Evolutionary conservation across 2,329 filamentous ascomycete species (phyloP).

Genomic region (Lizonia empirigonia): DNA sequence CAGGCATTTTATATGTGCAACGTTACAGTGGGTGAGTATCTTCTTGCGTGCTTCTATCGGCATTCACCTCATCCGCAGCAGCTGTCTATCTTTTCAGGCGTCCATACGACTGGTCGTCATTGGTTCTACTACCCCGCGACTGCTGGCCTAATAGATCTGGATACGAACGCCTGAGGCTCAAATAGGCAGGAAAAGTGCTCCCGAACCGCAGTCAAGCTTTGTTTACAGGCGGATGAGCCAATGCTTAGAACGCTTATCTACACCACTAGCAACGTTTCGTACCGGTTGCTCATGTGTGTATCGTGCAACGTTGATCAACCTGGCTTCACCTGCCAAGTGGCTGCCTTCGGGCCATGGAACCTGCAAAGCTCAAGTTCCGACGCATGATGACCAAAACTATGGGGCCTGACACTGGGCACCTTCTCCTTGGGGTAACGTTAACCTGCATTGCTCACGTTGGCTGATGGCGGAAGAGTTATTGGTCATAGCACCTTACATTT

Average conservation of each 20-base stretch:
- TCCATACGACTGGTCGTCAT: neutral
- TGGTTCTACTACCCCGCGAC: neutral
- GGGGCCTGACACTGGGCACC: neutral
- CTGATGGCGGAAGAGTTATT: neutral
- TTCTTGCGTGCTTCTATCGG: neutral
- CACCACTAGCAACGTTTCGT: neutral
- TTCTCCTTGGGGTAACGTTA: neutral
- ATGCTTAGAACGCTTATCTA: neutral
- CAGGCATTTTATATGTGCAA: neutral
- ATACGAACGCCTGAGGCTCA: neutral
- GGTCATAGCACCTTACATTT: neutral
- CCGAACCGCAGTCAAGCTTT: slow-evolving; percentile 1
- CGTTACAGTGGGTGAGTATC: neutral
- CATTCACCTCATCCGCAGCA: neutral
- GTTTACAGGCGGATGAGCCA: neutral
- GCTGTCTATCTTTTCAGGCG: neutral
- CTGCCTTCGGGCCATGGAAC: neutral
- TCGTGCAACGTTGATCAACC: neutral
- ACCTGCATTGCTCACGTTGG: neutral
- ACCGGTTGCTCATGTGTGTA: neutral
- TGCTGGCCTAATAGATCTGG: neutral
- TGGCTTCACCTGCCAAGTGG: neutral
- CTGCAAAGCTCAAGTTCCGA: neutral
- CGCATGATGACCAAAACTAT: neutral
- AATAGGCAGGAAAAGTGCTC: neutral